phyloP scores from a whole-genome alignment of 2,329 filamentous ascomycete species.

The Arthrinium phaeospermum region DNA sequence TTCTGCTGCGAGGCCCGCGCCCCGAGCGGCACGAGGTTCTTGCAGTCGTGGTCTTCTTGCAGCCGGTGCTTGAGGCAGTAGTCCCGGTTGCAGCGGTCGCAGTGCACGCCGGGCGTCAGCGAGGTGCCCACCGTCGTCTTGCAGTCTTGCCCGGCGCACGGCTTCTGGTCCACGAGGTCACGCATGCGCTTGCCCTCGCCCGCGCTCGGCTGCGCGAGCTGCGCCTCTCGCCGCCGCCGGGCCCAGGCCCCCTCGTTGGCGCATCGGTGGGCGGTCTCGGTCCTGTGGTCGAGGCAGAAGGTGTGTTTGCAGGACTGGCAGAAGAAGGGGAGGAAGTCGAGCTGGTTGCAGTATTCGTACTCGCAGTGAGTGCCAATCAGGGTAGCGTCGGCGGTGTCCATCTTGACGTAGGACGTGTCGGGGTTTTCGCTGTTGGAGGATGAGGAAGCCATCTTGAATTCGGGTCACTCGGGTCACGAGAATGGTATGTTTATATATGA shows the following conservation, averaged over 20 bases:
- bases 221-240: constrained; percentile 58
- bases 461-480: constrained; percentile 32
- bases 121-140: constrained; percentile 75
- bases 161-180: constrained; percentile 65
- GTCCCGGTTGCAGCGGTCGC: constrained; percentile 70
- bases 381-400: constrained; percentile 71
- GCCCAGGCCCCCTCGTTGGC: constrained; percentile 67
- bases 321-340: constrained; percentile 94
- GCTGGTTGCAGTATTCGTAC: constrained; percentile 87
- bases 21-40: constrained; percentile 68
- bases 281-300: constrained; percentile 93
- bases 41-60: constrained; percentile 83
- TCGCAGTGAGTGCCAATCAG: constrained; percentile 92
- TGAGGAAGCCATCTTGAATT: constrained; percentile 57
- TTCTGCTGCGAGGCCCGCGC: constrained; percentile 46
- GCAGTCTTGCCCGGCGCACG: constrained; percentile 70
- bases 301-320: constrained; percentile 87
- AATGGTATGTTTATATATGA: constrained; percentile 25
- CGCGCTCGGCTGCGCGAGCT: constrained; percentile 58
- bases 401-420: constrained; percentile 69
- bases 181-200: constrained; percentile 60
- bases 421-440: constrained; percentile 42
- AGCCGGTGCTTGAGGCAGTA: constrained; percentile 82
- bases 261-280: constrained; percentile 80
- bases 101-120: constrained; percentile 69